Evolutionary conservation across 2,329 filamentous ascomycete genomes (phyloP).

Genomic region (Phyllosticta capitalensis): DNA sequence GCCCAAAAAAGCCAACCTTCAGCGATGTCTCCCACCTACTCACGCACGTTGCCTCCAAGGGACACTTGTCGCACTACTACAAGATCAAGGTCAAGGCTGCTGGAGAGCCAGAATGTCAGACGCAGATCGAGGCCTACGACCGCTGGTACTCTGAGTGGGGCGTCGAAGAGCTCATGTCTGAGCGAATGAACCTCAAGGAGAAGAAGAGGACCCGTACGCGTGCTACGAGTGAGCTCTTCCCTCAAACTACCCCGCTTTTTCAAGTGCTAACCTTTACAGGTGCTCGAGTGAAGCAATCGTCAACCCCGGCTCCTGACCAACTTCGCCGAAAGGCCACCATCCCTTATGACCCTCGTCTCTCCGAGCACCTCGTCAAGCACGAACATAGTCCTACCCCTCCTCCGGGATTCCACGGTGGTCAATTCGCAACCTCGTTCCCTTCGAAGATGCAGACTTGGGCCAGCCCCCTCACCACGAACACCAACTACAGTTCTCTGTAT

Average conservation of each 20-base stretch:
- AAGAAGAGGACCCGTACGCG: constrained; percentile 46
- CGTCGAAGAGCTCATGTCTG: constrained; percentile 64
- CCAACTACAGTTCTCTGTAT: background rate
- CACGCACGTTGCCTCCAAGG: constrained; percentile 86
- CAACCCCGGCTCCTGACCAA: background rate
- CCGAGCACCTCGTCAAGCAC: constrained; percentile 27
- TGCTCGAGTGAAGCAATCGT: background rate
- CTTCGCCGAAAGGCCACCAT: constrained; percentile 13
- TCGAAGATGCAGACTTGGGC: constrained; percentile 31
- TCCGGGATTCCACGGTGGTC: constrained; percentile 1
- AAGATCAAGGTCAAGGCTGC: constrained; percentile 66
- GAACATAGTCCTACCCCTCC: constrained; percentile 24
- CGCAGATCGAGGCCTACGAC: constrained; percentile 59
- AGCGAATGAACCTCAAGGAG: constrained; percentile 69
- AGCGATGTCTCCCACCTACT: constrained; percentile 87
- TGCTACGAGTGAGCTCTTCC: constrained; percentile 1
- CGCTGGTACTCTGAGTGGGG: constrained; percentile 66
- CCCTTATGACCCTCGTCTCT: constrained; percentile 27
- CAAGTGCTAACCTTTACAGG: background rate
- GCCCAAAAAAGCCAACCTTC: constrained; percentile 68
- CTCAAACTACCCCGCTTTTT: background rate
- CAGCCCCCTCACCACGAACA: constrained; percentile 3
- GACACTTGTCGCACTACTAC: constrained; percentile 78
- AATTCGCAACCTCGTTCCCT: constrained; percentile 19
- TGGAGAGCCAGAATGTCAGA: constrained; percentile 54